Evolutionary conservation across 495 filamentous ascomycete genomes (phyloP).

Genomic region (Trichoderma orchidacearum): DNA sequence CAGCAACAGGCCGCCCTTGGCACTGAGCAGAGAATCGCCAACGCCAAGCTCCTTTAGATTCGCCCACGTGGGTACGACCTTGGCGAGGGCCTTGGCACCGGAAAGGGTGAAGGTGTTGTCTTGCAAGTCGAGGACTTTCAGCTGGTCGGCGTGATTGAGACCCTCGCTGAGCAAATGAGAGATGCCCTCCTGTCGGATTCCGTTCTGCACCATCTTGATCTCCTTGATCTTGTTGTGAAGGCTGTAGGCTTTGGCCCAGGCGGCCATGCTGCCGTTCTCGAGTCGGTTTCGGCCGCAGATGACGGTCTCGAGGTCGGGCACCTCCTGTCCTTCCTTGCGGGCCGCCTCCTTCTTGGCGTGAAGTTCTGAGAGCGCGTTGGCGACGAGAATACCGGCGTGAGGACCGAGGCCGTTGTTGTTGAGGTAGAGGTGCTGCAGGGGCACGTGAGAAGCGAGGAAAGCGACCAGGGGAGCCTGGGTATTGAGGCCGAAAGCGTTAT

Average conservation of each 20-base stretch:
- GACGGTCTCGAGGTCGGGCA: constrained; percentile 78
- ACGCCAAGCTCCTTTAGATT: constrained; percentile 73
- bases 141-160: constrained; percentile 45
- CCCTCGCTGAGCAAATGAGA: constrained; percentile 62
- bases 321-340: constrained; percentile 46
- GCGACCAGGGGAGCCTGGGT: constrained; percentile 70
- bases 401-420: constrained; percentile 99
- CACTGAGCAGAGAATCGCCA: constrained; percentile 71
- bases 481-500: constrained; percentile 95
- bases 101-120: constrained; percentile 89
- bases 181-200: constrained; percentile 89
- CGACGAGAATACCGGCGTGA: constrained; percentile 71
- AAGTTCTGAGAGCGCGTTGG: constrained; percentile 66
- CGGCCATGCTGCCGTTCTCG: constrained; percentile 89
- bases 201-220: constrained; percentile 97
- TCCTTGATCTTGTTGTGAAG: constrained; percentile 67
- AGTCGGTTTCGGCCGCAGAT: constrained; percentile 92
- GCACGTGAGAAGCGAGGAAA: constrained; percentile 74
- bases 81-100: constrained; percentile 66
- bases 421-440: constrained; percentile 80
- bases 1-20: constrained; percentile 64
- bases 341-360: constrained; percentile 65
- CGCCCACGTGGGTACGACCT: constrained; percentile 59
- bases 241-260: constrained; percentile 78
- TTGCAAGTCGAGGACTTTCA: constrained; percentile 77